Evolutionary conservation across 495 filamentous ascomycete genomes (phyloP), one percentile per base, ranked within the genome.

Genomic region (Penicillium samsonianum): DNA sequence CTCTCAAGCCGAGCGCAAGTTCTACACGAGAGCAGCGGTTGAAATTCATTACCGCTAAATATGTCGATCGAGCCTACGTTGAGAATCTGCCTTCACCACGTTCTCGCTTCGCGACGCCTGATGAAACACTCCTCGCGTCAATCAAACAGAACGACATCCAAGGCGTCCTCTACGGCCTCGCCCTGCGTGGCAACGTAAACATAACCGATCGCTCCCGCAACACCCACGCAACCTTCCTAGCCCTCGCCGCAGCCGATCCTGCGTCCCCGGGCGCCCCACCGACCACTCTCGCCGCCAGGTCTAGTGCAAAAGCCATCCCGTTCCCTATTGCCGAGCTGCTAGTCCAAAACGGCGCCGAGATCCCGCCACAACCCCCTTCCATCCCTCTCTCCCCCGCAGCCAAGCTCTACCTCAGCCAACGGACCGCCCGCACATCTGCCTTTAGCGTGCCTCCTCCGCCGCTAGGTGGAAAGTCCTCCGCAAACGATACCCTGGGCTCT

Each of bases 111-210:
- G 78, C 83, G 4, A 91, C 88, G 0, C 78, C 95, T 0, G 90
- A 98, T 53, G 94, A 99, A 64, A 90, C 87, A 0, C 86, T 99
- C 7, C 78, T 99, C n/a, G 91, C 92, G 1, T 90, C 89, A 8
- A 90, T 96, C 73, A 98, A 96, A 77, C 88, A 85, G 61, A 96
- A 96, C 70, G 91, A 99, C 60, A 88, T 98, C 35, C 87, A 91
- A 55, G 88, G 90, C 53, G 90, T 95, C 11, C 84, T 98, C 20
- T 93, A 97, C 62, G 95, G 91, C 19, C 81, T 99, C 25, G 91
- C 94, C 4, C 79, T 97, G 16, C 82, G 84, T 31, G 94, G 90
- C 35, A 96, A 91, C 62, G 90, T 93, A 17, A 98, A 98, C 65
- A 80, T 90, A 4, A 73, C 84, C 12, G 94, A 99, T 68, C 92